Conservation (phyloP, 192 early-diverging fungal species). For the Coemansia sp. region DNA sequence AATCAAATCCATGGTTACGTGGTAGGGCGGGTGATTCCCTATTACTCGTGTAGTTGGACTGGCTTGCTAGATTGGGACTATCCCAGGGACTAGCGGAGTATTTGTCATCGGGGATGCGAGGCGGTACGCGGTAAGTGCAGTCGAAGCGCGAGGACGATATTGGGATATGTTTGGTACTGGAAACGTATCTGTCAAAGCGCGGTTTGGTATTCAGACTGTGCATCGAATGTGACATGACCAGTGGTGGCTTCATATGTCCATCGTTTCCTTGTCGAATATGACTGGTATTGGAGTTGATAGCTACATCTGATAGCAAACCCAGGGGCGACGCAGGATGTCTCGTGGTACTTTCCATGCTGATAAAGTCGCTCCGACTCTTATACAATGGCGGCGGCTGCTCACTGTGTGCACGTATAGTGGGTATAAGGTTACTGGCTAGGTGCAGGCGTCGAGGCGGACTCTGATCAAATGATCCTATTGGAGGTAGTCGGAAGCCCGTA, state of each 20-base stretch:
- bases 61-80: background rate
- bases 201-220: background rate
- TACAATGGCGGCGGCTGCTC: background rate
- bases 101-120: background rate
- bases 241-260: background rate
- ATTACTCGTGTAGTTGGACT: background rate
- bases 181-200: background rate
- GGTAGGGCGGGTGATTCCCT: background rate
- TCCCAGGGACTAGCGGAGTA: background rate
- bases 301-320: conserved; percentile 11
- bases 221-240: background rate
- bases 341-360: background rate
- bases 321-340: conserved; percentile 8
- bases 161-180: conserved; percentile 4
- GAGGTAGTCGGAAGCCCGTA: background rate
- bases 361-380: background rate
- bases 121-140: conserved; percentile 8
- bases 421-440: background rate
- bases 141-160: conserved; percentile 22
- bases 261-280: background rate
- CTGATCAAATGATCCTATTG: conserved; percentile 8
- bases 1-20: background rate
- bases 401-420: background rate
- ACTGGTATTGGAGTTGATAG: background rate
- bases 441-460: background rate